These are phyloP conservation scores for Herpetomonas muscarum DNA, from an alignment of 208 protist species.

Conservation along the genomic window DNA sequence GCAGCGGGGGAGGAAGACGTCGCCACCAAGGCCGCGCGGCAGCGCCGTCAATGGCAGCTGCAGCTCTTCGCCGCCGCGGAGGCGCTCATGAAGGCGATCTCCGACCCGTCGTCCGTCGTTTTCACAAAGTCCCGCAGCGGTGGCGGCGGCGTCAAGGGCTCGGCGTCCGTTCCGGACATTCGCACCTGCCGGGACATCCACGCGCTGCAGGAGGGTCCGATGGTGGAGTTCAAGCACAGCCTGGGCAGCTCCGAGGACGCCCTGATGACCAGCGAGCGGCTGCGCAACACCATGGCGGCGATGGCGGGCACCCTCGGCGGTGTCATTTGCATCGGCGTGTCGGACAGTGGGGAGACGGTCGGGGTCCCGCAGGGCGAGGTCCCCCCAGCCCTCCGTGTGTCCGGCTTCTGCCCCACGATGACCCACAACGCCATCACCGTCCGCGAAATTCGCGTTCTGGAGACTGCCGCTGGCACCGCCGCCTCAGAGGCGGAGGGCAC, in stretches of 20 bases:
- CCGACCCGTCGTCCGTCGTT: neutral
- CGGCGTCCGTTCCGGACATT: conserved; percentile 14
- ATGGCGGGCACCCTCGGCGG: conserved; percentile 79
- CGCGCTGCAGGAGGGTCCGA: conserved; percentile 45
- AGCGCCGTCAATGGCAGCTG: neutral
- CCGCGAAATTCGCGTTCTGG: conserved; percentile 52
- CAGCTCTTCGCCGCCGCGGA: neutral
- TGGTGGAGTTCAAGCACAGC: conserved; percentile 76
- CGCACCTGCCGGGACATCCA: conserved; percentile 41
- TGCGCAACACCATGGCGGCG: conserved; percentile 76
- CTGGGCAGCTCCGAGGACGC: conserved; percentile 8
- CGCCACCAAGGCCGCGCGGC: neutral
- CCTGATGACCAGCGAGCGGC: conserved; percentile 63
- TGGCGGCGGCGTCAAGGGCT: neutral
- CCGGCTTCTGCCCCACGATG: conserved; percentile 84
- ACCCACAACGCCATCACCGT: conserved; percentile 58
- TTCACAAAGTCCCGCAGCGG: neutral
- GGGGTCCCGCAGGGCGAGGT: conserved; percentile 49
- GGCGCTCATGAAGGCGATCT: neutral
- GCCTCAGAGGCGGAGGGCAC: neutral
- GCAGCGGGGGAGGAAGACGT: neutral
- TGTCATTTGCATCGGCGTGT: conserved; percentile 69
- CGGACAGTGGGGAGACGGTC: conserved; percentile 57
- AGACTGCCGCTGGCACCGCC: neutral
- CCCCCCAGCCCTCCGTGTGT: conserved; percentile 38